Percentiles rank a stretch among this genome's conserved stretches.
These are phyloP conservation scores for Globisporangium carolinianum DNA, from an alignment of 352 stramenopile genomes.

Conservation along the genomic window DNA sequence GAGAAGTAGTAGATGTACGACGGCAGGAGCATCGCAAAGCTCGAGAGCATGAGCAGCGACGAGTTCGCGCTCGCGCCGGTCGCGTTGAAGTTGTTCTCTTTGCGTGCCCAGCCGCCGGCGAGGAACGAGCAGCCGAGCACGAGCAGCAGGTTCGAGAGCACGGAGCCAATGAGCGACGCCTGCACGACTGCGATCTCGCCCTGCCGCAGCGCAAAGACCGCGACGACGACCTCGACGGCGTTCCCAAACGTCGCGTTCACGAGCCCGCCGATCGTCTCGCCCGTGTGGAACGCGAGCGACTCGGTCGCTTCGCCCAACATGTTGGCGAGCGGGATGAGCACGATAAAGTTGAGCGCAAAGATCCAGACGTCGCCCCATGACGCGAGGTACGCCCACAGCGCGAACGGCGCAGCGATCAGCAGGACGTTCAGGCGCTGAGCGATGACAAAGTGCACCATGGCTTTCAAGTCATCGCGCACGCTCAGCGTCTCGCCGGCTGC, in stretches of 20 bases:
- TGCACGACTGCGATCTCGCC: slow-evolving; percentile 96
- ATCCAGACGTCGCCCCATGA: slow-evolving; percentile 71
- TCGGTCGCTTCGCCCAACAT: slow-evolving; percentile 97
- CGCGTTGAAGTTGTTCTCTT: slow-evolving; percentile 91
- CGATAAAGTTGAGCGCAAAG: slow-evolving; percentile 95
- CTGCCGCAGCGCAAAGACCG: slow-evolving; percentile 89
- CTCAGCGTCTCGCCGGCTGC: slow-evolving; percentile 13
- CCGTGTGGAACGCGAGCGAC: slow-evolving; percentile 94
- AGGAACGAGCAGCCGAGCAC: slow-evolving; percentile 96
- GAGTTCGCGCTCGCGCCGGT: slow-evolving; percentile 91
- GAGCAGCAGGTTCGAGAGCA: slow-evolving; percentile 97
- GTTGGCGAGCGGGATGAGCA: slow-evolving; percentile 94
- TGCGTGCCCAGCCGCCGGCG: slow-evolving; percentile 72
- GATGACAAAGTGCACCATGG: slow-evolving; percentile 38
- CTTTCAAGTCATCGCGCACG: slow-evolving; percentile 27
- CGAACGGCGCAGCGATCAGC: slow-evolving; percentile 50
- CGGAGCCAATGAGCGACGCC: slow-evolving; percentile 94
- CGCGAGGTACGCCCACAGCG: slow-evolving; percentile 54
- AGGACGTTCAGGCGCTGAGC: slow-evolving; percentile 64
- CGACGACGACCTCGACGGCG: slow-evolving; percentile 95
- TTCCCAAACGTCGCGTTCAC: slow-evolving; percentile 99
- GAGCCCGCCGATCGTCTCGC: slow-evolving; percentile 95
- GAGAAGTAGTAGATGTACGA: slow-evolving; percentile 90
- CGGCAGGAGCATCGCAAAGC: slow-evolving; percentile 91
- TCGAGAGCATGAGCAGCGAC: slow-evolving; percentile 91